phyloP scores from a whole-genome alignment of 805 yeast species.

The Candida taoyuanica region DNA sequence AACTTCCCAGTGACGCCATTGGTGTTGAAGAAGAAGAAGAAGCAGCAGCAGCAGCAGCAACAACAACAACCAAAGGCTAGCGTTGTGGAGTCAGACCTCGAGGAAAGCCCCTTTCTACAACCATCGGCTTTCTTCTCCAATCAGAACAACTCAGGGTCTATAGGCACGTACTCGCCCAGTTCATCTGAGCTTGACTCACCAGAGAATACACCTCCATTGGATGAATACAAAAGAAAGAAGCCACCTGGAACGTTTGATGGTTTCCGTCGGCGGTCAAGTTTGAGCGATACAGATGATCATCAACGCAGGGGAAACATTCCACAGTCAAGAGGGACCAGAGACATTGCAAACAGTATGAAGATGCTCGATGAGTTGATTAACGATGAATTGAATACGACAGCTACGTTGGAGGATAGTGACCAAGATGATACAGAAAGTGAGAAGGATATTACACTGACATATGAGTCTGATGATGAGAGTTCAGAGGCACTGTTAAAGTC shows the following conservation, averaged over 20 bases:
- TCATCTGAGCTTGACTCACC: constrained; percentile 42
- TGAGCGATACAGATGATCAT: constrained; percentile 12
- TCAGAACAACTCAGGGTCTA: constrained; percentile 34
- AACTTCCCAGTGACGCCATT: constrained; percentile 24
- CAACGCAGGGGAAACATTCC: constrained; percentile 30
- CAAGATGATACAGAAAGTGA: constrained; percentile 13
- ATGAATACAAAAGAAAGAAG: constrained; percentile 15
- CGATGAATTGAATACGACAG: constrained; percentile 19
- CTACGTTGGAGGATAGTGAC: constrained; percentile 12
- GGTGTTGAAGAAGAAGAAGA: constrained; percentile 15
- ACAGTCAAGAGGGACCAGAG: constrained; percentile 36
- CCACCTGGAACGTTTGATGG: constrained; percentile 5
- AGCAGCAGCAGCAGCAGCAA: not conserved
- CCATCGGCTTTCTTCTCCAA: constrained; percentile 28
- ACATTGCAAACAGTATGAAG: constrained; percentile 35
- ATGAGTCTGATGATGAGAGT: constrained; percentile 11
- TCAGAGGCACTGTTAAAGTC: constrained; percentile 11
- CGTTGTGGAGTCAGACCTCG: constrained; percentile 20
- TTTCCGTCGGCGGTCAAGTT: constrained; percentile 1
- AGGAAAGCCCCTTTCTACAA: constrained; percentile 24
- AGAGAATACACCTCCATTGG: constrained; percentile 22
- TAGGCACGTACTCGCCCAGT: constrained; percentile 44
- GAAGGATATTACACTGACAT: constrained; percentile 12
- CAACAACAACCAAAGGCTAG: no score
- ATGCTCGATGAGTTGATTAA: constrained; percentile 32